Evolutionary conservation across 805 yeast genomes (phyloP), one percentile per base, ranked within the genome.

Genomic region (Yarrowia sp.): DNA sequence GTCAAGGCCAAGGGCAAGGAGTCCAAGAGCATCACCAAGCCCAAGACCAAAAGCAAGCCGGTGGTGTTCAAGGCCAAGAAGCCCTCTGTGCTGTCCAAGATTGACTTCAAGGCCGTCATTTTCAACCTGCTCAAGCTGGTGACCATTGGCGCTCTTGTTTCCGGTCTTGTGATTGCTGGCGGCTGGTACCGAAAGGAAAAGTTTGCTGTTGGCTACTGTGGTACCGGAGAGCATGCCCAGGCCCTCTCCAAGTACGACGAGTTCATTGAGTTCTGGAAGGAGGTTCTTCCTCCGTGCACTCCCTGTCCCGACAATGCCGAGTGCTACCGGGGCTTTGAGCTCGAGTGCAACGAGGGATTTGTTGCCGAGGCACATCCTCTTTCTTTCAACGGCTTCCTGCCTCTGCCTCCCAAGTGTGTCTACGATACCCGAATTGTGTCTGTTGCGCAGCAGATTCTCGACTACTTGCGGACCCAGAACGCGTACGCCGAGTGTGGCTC

Each of bases 291-390:
- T 2, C 49, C 69, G 0, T 93, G 99, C 76, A 76, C 82, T 4
- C 83, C 83, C 26, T 93, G 98, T 72, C 98, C 98, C 1, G 82
- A 80, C 3, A 86, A 92, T 75, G 95, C 92, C 0, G 78, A 83
- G 40, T 93, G 98, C 75, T 84, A 81, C 68, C 83, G 85, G 24
- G 73, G 80, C 49, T 78, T 88, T 70, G 78, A 81, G 61, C 71
- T 89, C 9, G 85, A 82, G 65, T 93, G 99, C 75, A 85, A 83
- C 69, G 86, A 85, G 49, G 96, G 63, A 14, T 58, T 41, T 32
- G 63, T 58, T 8, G 63, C 63, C 9, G 63, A 58, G 63, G 32
- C 63, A 14, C 63, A 58, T 28, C 63, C 63, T 58, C 51, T 58
- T 19, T 76, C 83, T 41, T 72, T 84, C 33, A 79, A 81, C 66